Base-by-base conservation (phyloP, 768 basidiomycete species). In the Xerocomellus intermedius region DNA sequence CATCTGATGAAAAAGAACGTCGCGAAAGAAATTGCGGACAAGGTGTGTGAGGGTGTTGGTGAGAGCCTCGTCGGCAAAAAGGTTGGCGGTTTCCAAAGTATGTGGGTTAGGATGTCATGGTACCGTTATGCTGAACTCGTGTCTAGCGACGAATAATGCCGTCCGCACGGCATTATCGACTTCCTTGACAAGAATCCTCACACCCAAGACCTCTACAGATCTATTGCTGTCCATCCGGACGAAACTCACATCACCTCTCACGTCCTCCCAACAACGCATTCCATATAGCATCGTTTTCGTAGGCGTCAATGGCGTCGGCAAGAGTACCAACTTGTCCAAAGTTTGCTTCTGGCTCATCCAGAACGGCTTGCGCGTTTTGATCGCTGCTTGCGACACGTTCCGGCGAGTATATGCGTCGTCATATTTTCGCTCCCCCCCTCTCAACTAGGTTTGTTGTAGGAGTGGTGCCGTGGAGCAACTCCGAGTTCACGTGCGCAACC, bases 301-400 rank as follows among this genome's bases (percentile, higher is more conserved):
- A 39, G 97, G 97, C 14, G 97, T 99, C 36, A 99, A 99, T 66
- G 97, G 97, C 24, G 97, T 99, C 24, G 97, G 97, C 32, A 99
- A 99, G 77, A 96, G 93, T 63, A 98, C 97, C 7, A 99, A 98
- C 72, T 75, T 99, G 39, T 91, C 89, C 41, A 99, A 99, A 77
- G 96, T 99, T 47, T 95, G 94, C 73, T 99, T 98, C 75, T 99
- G 97, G 97, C 78, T 99, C 37, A 87, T 99, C 50, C 97, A 99
- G 73, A 99, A 99, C 66, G 87, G 89, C 6, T 73, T 96, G 37
- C 79, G 89, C 38, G 96, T 99, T 38, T 78, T 99, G 60, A 98
- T 99, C 63, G 97, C 97, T 41, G 97, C 97, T 13, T 99, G 97
- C 68, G 97, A 99, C 69, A 98, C 97, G 8, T 99, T 99, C 77